Conservation (phyloP, 306 rosid genomes). For the Dryas octopetala region DNA sequence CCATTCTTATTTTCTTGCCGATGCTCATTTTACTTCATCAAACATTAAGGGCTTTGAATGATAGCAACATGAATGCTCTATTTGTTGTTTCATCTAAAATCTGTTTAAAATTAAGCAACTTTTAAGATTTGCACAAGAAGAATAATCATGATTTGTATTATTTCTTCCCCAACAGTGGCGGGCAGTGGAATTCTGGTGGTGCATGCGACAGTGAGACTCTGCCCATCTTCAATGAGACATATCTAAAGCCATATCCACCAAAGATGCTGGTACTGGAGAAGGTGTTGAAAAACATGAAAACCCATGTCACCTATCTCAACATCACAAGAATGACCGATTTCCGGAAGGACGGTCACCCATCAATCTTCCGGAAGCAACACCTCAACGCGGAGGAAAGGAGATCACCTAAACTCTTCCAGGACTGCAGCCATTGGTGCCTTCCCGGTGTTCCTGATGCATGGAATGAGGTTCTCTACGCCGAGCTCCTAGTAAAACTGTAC, state of each 20-base stretch:
- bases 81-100: not conserved
- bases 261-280: constrained; percentile 78
- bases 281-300: constrained; percentile 76
- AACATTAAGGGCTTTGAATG: constrained; percentile 1
- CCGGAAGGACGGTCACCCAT: constrained; percentile 96
- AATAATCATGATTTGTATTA: not conserved
- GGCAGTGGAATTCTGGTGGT: constrained; percentile 98
- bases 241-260: constrained; percentile 57
- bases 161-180: constrained; percentile 61
- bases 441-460: constrained; percentile 93
- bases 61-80: not conserved
- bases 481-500: constrained; percentile 52
- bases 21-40: not conserved
- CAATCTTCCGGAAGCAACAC: constrained; percentile 72
- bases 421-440: constrained; percentile 99
- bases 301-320: constrained; percentile 68
- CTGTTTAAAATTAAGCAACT: not conserved
- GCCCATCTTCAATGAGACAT: constrained; percentile 75
- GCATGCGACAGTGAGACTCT: constrained; percentile 69
- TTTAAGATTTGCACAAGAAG: not conserved
- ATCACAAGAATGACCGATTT: constrained; percentile 88
- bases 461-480: constrained; percentile 84
- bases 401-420: constrained; percentile 68
- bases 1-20: not conserved
- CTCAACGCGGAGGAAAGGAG: constrained; percentile 52